Conservation (phyloP, 495 filamentous ascomycete genomes). For the Aspergillus haitiensis region DNA sequence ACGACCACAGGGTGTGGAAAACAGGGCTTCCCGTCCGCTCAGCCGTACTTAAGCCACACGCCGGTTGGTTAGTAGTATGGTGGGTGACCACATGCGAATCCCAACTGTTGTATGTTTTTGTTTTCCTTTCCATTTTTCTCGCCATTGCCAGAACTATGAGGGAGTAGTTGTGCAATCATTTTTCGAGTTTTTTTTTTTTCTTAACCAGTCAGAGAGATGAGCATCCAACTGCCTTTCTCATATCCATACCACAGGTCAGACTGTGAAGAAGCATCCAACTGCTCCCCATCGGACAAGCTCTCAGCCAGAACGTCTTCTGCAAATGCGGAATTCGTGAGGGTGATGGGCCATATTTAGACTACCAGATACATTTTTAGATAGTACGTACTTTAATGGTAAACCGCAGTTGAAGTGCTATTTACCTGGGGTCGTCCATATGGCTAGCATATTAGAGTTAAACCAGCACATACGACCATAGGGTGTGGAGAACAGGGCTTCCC, state of each 20-base stretch:
- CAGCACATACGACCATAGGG: too few relatives aligned
- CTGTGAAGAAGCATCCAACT: conserved; percentile 56
- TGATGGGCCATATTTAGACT: conserved; percentile 25
- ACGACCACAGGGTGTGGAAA: too few relatives aligned
- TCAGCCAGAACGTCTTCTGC: conserved; percentile 17
- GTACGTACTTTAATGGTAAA: conserved; percentile 15
- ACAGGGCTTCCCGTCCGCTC: too few relatives aligned
- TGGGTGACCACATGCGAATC: too few relatives aligned
- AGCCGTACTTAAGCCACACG: too few relatives aligned
- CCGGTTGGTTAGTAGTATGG: too few relatives aligned
- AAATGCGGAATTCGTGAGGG: conserved; percentile 17
- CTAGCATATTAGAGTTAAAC: too few relatives aligned
- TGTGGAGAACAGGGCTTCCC: too few relatives aligned
- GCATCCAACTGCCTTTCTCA: conserved; percentile 52
- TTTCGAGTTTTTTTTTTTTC: conserved; percentile 38
- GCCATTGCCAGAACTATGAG: conserved; percentile 23
- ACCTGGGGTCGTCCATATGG: too few relatives aligned
- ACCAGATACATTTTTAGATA: conserved; percentile 14
- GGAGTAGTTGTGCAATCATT: conserved; percentile 45
- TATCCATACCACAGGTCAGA: conserved; percentile 37
- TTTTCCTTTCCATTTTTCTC: neutral
- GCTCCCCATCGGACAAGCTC: conserved; percentile 49
- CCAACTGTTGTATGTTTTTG: too few relatives aligned
- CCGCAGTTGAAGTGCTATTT: too few relatives aligned
- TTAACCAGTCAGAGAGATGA: conserved; percentile 49